A percentile compares a stretch with the other conserved stretches of the same genome.
Evolutionary conservation across 2,329 filamentous ascomycete species (phyloP).

Genomic region (Lasiodiplodia sp.): DNA sequence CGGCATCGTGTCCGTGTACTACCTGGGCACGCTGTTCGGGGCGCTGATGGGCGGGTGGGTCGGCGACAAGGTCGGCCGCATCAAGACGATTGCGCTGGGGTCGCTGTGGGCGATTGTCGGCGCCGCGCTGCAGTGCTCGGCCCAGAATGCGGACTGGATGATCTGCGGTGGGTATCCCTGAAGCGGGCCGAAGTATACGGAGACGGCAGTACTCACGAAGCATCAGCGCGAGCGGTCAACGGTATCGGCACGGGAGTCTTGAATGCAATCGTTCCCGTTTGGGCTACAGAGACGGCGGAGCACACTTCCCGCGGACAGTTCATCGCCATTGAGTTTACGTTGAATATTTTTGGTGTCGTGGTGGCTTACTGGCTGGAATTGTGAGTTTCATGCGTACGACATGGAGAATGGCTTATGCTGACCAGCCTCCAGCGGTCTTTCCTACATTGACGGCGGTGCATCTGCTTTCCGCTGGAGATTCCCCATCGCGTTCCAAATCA

Average conservation of each 20-base stretch:
- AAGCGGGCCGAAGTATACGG: too few species aligned
- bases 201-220: not conserved
- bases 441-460: conserved; percentile 65
- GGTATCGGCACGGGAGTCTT: conserved; percentile 74
- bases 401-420: not conserved
- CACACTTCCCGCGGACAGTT: conserved; percentile 73
- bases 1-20: conserved; percentile 45
- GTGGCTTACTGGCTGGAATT: conserved; percentile 62
- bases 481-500: conserved; percentile 73
- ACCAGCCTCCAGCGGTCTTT: conserved; percentile 53
- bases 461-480: conserved; percentile 72
- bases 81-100: conserved; percentile 41
- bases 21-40: conserved; percentile 41
- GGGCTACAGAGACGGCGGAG: conserved; percentile 73
- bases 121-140: conserved; percentile 69
- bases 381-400: not conserved
- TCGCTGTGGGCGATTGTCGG: conserved; percentile 50
- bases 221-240: conserved; percentile 64
- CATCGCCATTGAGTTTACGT: conserved; percentile 74
- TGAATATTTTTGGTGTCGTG: conserved; percentile 76
- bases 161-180: conserved; percentile 62
- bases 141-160: conserved; percentile 74
- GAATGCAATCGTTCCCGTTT: conserved; percentile 75
- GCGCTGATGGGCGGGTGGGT: conserved; percentile 39
- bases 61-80: conserved; percentile 39